Evolutionary conservation across 1,284 basidiomycete species (phyloP).

Genomic region (Tausonia pullulans): DNA sequence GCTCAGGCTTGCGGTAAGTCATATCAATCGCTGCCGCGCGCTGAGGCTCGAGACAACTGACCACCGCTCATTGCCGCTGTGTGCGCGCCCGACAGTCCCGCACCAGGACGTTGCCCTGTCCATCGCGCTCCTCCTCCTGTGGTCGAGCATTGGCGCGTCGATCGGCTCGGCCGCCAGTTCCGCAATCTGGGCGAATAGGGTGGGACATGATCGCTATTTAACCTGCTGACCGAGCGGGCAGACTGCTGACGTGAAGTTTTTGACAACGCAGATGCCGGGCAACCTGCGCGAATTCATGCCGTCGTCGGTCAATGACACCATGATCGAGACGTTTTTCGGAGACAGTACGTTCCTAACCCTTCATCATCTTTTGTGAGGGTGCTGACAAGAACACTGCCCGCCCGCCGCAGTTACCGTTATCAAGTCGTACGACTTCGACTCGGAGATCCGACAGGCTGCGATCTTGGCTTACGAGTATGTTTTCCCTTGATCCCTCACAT

Average conservation of each 20-base stretch:
- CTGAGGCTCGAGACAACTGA: too few relatives aligned
- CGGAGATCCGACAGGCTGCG: neutral
- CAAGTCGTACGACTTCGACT: neutral
- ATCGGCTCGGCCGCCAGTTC: slow-evolving; percentile 30
- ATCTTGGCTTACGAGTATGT: slow-evolving; percentile 1
- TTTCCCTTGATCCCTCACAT: neutral
- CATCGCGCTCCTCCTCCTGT: slow-evolving; percentile 32
- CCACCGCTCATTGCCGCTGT: too few relatives aligned
- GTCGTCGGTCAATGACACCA: neutral
- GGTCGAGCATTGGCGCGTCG: slow-evolving; percentile 34
- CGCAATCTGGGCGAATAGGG: slow-evolving; percentile 27
- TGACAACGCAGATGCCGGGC: neutral
- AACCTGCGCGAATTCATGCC: slow-evolving; percentile 1
- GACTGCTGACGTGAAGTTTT: too few relatives aligned
- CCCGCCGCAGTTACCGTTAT: neutral
- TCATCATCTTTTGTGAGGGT: neutral
- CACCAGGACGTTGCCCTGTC: slow-evolving; percentile 31
- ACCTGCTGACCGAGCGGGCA: too few relatives aligned
- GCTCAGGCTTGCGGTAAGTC: slow-evolving; percentile 1
- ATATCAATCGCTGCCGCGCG: too few relatives aligned
- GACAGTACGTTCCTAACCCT: neutral
- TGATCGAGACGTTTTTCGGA: neutral
- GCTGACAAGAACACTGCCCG: neutral
- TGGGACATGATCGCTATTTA: too few relatives aligned
- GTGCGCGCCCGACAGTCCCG: too few relatives aligned